Evolutionary conservation across 1,284 basidiomycete genomes (phyloP).

Genomic region (Laetiporus sulphureus): DNA sequence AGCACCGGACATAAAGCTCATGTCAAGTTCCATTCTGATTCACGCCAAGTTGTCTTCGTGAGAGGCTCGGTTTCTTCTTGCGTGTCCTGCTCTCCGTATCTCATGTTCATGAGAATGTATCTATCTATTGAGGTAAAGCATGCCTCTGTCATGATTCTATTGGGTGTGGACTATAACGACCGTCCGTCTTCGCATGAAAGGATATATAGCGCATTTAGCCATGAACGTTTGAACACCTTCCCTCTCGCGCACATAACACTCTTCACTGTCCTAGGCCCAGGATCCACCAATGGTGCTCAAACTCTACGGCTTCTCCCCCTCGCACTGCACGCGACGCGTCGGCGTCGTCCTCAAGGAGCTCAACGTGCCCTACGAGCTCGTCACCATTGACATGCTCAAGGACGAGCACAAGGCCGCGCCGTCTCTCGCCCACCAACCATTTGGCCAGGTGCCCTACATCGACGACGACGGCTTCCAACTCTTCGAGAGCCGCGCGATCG

Average conservation of each 20-base stretch:
- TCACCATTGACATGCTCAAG: slow-evolving; percentile 34
- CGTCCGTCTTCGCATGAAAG: too few species aligned
- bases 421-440: slow-evolving; percentile 48
- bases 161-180: too few species aligned
- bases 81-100: too few species aligned
- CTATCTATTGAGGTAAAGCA: too few species aligned
- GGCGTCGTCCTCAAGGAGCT: slow-evolving; percentile 42
- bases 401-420: slow-evolving; percentile 42
- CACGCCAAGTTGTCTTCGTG: too few species aligned
- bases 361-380: slow-evolving; percentile 42
- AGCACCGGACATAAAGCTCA: too few species aligned
- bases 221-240: not conserved
- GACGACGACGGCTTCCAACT: slow-evolving; percentile 42
- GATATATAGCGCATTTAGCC: not conserved
- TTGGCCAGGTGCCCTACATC: slow-evolving; percentile 64
- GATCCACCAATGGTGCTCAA: slow-evolving; percentile 51
- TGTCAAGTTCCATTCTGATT: too few species aligned
- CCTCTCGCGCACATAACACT: not conserved
- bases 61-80: too few species aligned
- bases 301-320: slow-evolving; percentile 35
- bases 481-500: slow-evolving; percentile 50
- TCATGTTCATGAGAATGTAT: too few species aligned
- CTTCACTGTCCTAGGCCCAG: too few species aligned
- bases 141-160: too few species aligned
- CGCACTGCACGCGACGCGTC: slow-evolving; percentile 42